Evolutionary conservation across 176 grass and related monocot species (phyloP).

Genomic region (Raddia guianensis): DNA sequence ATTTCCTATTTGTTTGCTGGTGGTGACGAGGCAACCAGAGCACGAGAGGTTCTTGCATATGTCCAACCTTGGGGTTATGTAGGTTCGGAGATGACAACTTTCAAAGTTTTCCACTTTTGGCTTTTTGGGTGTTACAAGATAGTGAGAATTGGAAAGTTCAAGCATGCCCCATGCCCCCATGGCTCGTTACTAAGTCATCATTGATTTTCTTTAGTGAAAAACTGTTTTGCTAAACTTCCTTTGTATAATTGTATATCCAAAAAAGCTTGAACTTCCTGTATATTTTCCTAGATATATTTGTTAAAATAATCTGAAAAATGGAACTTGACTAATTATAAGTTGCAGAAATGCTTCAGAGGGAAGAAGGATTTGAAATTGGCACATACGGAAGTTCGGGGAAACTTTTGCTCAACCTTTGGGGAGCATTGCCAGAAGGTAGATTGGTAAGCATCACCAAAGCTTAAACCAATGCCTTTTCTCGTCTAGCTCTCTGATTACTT

Average conservation of each 20-base stretch:
- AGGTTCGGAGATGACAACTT: not conserved
- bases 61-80: not conserved
- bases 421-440: slow-evolving; percentile 69
- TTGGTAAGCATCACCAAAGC: slow-evolving; percentile 50
- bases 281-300: slow-evolving; percentile 3
- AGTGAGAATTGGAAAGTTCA: not conserved
- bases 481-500: slow-evolving; percentile 45
- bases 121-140: not conserved
- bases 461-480: slow-evolving; percentile 28
- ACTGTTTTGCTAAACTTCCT: not conserved
- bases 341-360: slow-evolving; percentile 99
- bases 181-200: slow-evolving; percentile 5
- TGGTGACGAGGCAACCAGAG: not conserved
- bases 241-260: slow-evolving; percentile 5
- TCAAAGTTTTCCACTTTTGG: not conserved
- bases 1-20: not conserved
- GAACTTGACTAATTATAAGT: slow-evolving; percentile 69
- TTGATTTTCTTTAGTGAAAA: slow-evolving; percentile 1
- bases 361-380: slow-evolving; percentile 69
- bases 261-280: not conserved
- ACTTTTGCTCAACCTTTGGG: slow-evolving; percentile 78
- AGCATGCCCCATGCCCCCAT: not conserved
- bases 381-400: slow-evolving; percentile 57
- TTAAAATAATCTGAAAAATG: slow-evolving; percentile 40
- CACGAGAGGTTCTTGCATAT: not conserved